These are phyloP conservation scores for Penicillium sp. DNA, from an alignment of 2,329 filamentous ascomycete species.

Conservation along the genomic window DNA sequence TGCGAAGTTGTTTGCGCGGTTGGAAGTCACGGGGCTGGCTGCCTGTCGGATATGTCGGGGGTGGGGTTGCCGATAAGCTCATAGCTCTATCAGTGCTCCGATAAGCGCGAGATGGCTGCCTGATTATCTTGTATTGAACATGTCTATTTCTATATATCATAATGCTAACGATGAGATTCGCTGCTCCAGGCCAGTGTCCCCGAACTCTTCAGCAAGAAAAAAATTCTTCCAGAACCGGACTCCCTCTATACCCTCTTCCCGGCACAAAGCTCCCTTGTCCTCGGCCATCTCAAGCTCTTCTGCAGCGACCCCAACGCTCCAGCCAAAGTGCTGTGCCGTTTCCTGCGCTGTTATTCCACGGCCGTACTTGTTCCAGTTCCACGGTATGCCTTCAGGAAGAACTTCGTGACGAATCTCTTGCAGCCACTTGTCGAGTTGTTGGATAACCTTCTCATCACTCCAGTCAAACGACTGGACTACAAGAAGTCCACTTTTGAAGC, in stretches of 20 bases:
- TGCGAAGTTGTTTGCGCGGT: background rate
- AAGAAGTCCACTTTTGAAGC: constrained; percentile 89
- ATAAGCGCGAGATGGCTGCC: background rate
- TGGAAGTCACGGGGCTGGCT: background rate
- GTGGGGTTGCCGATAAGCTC: constrained; percentile 6
- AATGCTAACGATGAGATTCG: constrained; percentile 9
- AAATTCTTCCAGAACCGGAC: constrained; percentile 87
- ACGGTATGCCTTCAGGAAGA: constrained; percentile 61
- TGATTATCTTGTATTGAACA: background rate
- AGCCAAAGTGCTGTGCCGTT: constrained; percentile 82
- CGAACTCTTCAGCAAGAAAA: constrained; percentile 2
- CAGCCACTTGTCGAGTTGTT: constrained; percentile 72
- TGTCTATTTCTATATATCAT: background rate
- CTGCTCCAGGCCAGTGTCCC: constrained; percentile 3
- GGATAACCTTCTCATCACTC: constrained; percentile 86
- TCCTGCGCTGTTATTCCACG: constrained; percentile 87
- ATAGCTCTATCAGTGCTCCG: constrained; percentile 8
- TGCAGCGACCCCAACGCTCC: constrained; percentile 93
- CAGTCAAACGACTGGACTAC: constrained; percentile 86
- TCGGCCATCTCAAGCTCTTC: constrained; percentile 98
- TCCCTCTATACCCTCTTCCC: constrained; percentile 88
- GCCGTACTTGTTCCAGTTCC: constrained; percentile 76
- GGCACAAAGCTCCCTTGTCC: constrained; percentile 78
- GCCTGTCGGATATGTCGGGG: constrained; percentile 5
- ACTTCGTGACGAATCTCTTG: constrained; percentile 65